Conservation (phyloP, 306 rosid genomes). For the Vigna nakashimae region DNA sequence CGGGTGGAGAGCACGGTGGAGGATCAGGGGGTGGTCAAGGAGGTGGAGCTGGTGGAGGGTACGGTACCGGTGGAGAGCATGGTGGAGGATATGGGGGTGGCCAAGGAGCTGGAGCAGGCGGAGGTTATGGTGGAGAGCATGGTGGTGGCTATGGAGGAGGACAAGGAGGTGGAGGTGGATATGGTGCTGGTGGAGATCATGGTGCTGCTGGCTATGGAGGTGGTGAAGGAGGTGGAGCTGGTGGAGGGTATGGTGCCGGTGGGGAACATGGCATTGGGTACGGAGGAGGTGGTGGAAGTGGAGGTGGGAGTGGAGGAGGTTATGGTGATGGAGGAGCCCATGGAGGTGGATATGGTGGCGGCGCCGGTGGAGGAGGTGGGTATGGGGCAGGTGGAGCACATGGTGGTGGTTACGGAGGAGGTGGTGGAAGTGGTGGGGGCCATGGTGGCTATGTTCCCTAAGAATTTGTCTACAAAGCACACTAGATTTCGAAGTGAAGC, state of each 20-base stretch:
- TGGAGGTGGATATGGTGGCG: slow-evolving; percentile 48
- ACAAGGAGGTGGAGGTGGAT: slow-evolving; percentile 54
- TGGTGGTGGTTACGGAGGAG: slow-evolving; percentile 48
- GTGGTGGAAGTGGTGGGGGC: slow-evolving; percentile 65
- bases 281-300: slow-evolving; percentile 51
- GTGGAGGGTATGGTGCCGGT: slow-evolving; percentile 38
- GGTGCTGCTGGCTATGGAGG: slow-evolving; percentile 42
- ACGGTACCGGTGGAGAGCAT: slow-evolving; percentile 42
- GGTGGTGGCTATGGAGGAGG: slow-evolving; percentile 45
- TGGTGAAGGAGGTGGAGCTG: slow-evolving; percentile 34
- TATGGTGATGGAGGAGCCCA: slow-evolving; percentile 47
- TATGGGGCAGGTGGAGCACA: slow-evolving; percentile 51
- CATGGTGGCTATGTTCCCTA: slow-evolving; percentile 70
- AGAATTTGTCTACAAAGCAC: slow-evolving; percentile 16
- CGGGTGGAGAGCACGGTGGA: neutral
- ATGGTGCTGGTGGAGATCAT: slow-evolving; percentile 39
- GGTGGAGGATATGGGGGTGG: slow-evolving; percentile 43
- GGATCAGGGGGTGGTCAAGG: slow-evolving; percentile 52
- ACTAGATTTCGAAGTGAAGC: slow-evolving; percentile 23
- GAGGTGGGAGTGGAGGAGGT: slow-evolving; percentile 44
- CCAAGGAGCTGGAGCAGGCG: slow-evolving; percentile 48
- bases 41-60: slow-evolving; percentile 46
- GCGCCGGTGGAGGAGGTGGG: slow-evolving; percentile 59
- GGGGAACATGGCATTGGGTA: slow-evolving; percentile 34
- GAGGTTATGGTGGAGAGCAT: slow-evolving; percentile 13